Percentiles rank a stretch among this genome's conserved stretches.
phyloP scores from a whole-genome alignment of 495 filamentous ascomycete genomes.

The Podospora sp. region DNA sequence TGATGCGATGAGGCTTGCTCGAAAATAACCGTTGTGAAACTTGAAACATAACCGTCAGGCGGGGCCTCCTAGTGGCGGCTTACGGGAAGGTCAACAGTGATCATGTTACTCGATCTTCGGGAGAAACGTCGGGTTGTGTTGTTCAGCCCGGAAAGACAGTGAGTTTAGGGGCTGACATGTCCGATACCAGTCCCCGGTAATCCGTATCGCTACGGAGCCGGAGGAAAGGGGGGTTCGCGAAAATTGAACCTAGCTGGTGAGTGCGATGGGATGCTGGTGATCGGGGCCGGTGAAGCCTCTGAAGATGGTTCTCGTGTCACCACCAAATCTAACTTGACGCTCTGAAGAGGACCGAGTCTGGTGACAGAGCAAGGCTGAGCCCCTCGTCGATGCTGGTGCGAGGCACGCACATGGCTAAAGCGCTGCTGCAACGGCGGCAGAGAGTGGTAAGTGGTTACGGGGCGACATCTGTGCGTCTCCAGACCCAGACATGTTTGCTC shows the following conservation, averaged over 20 bases:
- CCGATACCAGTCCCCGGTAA: slow-evolving; percentile 8
- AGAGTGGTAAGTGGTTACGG: neutral
- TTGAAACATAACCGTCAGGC: slow-evolving; percentile 26
- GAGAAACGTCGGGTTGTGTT: slow-evolving; percentile 12
- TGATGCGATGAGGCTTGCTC: slow-evolving; percentile 13
- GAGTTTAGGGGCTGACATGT: neutral
- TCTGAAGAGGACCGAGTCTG: neutral
- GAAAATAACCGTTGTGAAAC: slow-evolving; percentile 26
- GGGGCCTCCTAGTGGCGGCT: slow-evolving; percentile 6
- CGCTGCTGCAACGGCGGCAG: slow-evolving; percentile 7
- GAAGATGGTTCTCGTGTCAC: slow-evolving; percentile 3
- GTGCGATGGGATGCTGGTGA: neutral
- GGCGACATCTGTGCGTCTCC: slow-evolving; percentile 14
- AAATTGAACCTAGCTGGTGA: neutral
- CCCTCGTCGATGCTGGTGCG: neutral
- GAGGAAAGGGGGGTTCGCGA: neutral
- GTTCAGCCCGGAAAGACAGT: slow-evolving; percentile 8
- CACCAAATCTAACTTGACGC: neutral
- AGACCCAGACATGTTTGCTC: slow-evolving; percentile 13
- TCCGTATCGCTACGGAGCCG: neutral
- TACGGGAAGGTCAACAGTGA: neutral
- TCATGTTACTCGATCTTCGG: slow-evolving; percentile 9
- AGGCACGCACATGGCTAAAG: slow-evolving; percentile 12
- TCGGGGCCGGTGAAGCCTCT: neutral
- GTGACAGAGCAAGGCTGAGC: slow-evolving; percentile 12